phyloP scores from a whole-genome alignment of 257 asterid species.

The Catharanthus roseus region DNA sequence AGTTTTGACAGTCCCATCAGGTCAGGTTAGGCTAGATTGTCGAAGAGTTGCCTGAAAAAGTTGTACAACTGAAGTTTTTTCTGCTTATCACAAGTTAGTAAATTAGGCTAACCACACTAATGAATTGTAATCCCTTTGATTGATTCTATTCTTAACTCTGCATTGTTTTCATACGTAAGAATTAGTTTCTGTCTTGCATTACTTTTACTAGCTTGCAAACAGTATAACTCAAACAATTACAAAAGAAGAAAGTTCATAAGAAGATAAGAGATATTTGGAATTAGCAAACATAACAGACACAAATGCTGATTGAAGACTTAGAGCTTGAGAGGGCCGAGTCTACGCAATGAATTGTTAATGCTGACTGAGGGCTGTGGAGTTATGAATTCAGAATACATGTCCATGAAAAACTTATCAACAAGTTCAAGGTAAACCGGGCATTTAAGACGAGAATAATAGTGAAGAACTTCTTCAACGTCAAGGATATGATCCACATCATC shows the following conservation, averaged over 20 bases:
- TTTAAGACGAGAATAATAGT: conserved; percentile 58
- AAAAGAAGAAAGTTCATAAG: background rate
- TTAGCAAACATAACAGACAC: background rate
- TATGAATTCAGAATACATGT: conserved; percentile 45
- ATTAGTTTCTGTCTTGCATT: background rate
- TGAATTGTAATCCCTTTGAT: background rate
- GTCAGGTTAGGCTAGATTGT: conserved; percentile 43
- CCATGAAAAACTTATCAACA: conserved; percentile 58
- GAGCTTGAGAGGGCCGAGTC: conserved; percentile 63
- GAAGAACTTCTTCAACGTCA: conserved; percentile 79
- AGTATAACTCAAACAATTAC: background rate
- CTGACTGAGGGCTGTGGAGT: conserved; percentile 30
- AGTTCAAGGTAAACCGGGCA: conserved; percentile 59
- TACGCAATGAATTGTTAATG: conserved; percentile 52
- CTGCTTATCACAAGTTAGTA: background rate
- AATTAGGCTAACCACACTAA: background rate
- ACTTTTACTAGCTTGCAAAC: background rate
- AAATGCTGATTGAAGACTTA: conserved; percentile 14
- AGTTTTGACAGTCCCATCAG: conserved; percentile 39
- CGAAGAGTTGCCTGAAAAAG: background rate
- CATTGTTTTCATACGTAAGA: background rate
- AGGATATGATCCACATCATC: conserved; percentile 55
- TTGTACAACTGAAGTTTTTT: conserved; percentile 2
- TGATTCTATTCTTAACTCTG: background rate
- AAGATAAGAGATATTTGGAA: background rate